Conservation (phyloP, 2,329 filamentous ascomycete genomes). For the Trichoderma sp. region DNA sequence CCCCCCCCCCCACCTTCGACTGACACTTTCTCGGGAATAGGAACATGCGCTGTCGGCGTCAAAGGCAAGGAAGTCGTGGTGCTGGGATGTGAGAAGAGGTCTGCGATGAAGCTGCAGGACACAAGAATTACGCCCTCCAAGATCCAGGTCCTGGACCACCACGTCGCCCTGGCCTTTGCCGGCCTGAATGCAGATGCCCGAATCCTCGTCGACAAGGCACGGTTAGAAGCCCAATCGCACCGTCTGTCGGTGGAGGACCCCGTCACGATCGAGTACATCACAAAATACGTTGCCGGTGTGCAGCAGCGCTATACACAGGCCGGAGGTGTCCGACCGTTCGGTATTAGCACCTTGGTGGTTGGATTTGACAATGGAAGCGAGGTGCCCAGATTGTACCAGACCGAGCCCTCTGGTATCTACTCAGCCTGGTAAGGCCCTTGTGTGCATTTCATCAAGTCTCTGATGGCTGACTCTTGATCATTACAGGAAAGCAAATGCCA, state of each 20-base stretch:
- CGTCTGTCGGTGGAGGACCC: conserved; percentile 96
- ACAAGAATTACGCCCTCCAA: conserved; percentile 98
- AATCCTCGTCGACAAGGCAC: conserved; percentile 97
- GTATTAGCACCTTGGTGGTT: conserved; percentile 95
- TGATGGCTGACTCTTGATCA: conserved; percentile 17
- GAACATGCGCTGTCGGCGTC: conserved; percentile 96
- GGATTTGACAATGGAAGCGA: conserved; percentile 96
- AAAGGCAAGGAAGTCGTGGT: conserved; percentile 95
- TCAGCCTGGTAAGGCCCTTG: conserved; percentile 76
- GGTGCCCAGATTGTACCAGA: conserved; percentile 90
- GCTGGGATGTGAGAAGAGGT: conserved; percentile 96
- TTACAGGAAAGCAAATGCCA: conserved; percentile 95
- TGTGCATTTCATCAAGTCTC: conserved; percentile 16
- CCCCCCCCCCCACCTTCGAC: conserved; percentile 13
- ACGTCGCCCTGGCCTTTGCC: conserved; percentile 95
- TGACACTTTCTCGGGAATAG: conserved; percentile 43
- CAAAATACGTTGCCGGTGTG: conserved; percentile 95
- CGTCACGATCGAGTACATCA: conserved; percentile 98
- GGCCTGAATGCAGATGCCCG: conserved; percentile 96
- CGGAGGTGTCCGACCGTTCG: conserved; percentile 96
- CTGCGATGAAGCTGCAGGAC: conserved; percentile 98
- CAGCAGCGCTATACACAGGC: conserved; percentile 99
- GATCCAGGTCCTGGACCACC: conserved; percentile 92
- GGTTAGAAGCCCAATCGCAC: conserved; percentile 95
- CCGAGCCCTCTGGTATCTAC: conserved; percentile 98